A percentile compares a stretch with the other conserved stretches of the same genome.
Evolutionary conservation across 108 stramenopile genomes (phyloP).

Genomic region (Cyclotella kingstonii): DNA sequence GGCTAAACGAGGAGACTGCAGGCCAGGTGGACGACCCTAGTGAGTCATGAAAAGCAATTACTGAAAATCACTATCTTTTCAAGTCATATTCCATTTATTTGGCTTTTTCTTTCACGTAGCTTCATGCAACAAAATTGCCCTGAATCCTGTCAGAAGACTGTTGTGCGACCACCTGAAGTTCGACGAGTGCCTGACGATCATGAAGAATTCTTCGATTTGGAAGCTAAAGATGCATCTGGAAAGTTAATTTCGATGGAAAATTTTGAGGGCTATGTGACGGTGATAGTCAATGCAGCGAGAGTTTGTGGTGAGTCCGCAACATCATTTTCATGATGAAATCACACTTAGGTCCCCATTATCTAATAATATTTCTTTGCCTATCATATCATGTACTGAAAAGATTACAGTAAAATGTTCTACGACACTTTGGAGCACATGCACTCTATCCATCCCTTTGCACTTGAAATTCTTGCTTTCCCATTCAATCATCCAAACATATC

Average conservation of each 20-base stretch:
- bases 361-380: too few relatives aligned
- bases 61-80: background rate
- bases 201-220: slow-evolving; percentile 38
- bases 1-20: slow-evolving; percentile 36
- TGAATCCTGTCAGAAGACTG: slow-evolving; percentile 25
- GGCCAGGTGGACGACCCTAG: slow-evolving; percentile 31
- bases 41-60: background rate
- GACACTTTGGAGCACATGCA: slow-evolving; percentile 39
- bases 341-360: too few relatives aligned
- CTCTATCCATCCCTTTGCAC: slow-evolving; percentile 25
- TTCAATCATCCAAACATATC: slow-evolving; percentile 27
- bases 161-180: slow-evolving; percentile 17
- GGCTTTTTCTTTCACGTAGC: slow-evolving; percentile 3
- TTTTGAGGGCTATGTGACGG: slow-evolving; percentile 46
- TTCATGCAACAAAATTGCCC: slow-evolving; percentile 45
- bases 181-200: slow-evolving; percentile 17
- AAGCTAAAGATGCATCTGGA: slow-evolving; percentile 31
- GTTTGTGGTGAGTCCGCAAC: slow-evolving; percentile 42
- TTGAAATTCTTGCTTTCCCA: slow-evolving; percentile 44
- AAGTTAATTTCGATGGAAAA: slow-evolving; percentile 23
- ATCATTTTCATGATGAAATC: too few relatives aligned
- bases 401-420: slow-evolving; percentile 32
- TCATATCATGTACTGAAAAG: too few relatives aligned
- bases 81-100: background rate
- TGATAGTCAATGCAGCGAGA: slow-evolving; percentile 38